Percentiles rank a stretch among this genome's conserved stretches.
Evolutionary conservation across 768 basidiomycete species (phyloP).

Genomic region (Paxillus ammoniavirescens): DNA sequence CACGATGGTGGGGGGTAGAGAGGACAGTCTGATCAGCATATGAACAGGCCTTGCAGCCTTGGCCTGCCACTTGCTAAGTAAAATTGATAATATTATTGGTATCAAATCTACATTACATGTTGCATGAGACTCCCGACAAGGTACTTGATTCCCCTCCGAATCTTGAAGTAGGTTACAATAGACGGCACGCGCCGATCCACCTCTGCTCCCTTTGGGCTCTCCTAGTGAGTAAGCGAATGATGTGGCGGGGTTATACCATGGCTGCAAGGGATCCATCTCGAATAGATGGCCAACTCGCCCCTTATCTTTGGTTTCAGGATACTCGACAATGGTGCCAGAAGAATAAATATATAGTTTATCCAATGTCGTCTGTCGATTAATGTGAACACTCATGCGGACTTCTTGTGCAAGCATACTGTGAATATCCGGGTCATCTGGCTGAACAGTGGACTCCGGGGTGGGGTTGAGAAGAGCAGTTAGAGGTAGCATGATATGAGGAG

Average conservation of each 20-base stretch:
- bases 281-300: background rate
- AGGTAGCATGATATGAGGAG: background rate
- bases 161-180: background rate
- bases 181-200: background rate
- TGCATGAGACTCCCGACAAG: background rate
- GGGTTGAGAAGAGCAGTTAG: background rate
- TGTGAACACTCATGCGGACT: background rate
- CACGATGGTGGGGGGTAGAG: background rate
- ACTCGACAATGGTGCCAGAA: background rate
- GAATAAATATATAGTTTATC: background rate
- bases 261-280: background rate
- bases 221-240: background rate
- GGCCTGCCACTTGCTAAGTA: background rate
- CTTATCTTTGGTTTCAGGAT: background rate
- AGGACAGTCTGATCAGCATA: background rate
- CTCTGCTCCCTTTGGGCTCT: background rate
- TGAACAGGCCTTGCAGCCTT: background rate
- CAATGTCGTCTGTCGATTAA: background rate
- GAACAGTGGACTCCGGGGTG: background rate
- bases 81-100: background rate
- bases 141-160: background rate
- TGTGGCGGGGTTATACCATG: background rate
- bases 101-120: background rate
- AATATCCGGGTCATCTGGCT: background rate
- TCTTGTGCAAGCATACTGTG: background rate